A percentile compares a stretch with the other conserved stretches of the same genome.
Conservation (phyloP, 345 rosid genomes). For the Geranium rotundifolium region DNA sequence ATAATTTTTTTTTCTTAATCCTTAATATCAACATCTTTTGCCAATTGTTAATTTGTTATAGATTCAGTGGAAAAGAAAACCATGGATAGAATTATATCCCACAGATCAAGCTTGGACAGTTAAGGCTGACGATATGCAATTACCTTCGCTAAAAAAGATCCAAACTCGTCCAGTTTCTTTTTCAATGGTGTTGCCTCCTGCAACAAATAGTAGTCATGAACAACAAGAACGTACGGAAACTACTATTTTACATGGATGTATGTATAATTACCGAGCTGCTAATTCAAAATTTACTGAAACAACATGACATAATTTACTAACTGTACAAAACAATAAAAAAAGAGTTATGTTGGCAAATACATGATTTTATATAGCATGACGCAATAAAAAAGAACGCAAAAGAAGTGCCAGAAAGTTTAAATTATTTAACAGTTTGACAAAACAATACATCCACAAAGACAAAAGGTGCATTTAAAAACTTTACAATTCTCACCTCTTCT, state of each 20-base stretch:
- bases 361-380: too few species aligned
- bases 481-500: constrained; percentile 55
- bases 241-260: neutral
- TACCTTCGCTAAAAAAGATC: constrained; percentile 96
- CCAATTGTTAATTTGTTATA: neutral
- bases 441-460: neutral
- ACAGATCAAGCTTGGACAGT: neutral
- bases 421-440: too few species aligned
- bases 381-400: too few species aligned
- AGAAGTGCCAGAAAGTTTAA: too few species aligned
- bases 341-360: neutral
- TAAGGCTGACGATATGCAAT: constrained; percentile 6
- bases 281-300: neutral
- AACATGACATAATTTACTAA: neutral
- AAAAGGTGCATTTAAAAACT: neutral
- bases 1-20: too few species aligned
- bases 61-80: neutral
- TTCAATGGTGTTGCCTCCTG: constrained; percentile 95
- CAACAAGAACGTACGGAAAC: constrained; percentile 1
- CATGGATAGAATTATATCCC: neutral
- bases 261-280: neutral
- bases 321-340: neutral
- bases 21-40: neutral
- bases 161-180: constrained; percentile 97
- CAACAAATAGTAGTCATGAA: constrained; percentile 16